Evolutionary conservation across 345 rosid species (phyloP).

Genomic region (Diplotaxis tenuifolia): DNA sequence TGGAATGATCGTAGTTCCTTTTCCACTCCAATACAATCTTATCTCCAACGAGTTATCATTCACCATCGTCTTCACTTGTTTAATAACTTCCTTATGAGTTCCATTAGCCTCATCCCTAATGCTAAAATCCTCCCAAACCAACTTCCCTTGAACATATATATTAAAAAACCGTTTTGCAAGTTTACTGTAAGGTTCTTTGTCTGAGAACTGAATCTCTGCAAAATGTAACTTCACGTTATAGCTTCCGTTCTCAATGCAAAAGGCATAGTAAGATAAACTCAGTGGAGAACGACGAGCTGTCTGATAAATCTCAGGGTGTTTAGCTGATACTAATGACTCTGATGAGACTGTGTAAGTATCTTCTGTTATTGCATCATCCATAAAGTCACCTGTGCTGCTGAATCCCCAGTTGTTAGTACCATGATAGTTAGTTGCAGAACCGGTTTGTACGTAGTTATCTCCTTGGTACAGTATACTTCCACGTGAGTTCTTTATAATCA

Average conservation of each 20-base stretch:
- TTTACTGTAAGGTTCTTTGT: background rate
- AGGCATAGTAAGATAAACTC: background rate
- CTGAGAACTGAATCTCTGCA: background rate
- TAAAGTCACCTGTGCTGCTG: background rate
- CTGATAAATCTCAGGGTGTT: background rate
- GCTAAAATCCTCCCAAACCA: background rate
- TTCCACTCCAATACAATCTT: background rate
- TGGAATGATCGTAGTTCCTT: background rate
- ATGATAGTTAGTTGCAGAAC: background rate
- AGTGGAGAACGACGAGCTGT: background rate
- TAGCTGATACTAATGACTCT: background rate
- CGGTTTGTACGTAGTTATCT: background rate
- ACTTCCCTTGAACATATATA: background rate
- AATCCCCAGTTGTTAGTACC: background rate
- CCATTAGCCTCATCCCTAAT: background rate
- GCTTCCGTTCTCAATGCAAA: background rate
- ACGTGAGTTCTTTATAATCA: background rate
- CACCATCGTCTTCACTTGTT: background rate
- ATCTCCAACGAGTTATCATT: background rate
- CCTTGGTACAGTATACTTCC: background rate
- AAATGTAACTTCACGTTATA: background rate
- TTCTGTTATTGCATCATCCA: background rate
- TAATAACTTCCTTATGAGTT: background rate
- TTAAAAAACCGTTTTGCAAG: background rate
- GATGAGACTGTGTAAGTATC: background rate